Evolutionary conservation across 2,329 filamentous ascomycete genomes (phyloP), one percentile per base, ranked within the genome.

Genomic region (Alternaria atra): DNA sequence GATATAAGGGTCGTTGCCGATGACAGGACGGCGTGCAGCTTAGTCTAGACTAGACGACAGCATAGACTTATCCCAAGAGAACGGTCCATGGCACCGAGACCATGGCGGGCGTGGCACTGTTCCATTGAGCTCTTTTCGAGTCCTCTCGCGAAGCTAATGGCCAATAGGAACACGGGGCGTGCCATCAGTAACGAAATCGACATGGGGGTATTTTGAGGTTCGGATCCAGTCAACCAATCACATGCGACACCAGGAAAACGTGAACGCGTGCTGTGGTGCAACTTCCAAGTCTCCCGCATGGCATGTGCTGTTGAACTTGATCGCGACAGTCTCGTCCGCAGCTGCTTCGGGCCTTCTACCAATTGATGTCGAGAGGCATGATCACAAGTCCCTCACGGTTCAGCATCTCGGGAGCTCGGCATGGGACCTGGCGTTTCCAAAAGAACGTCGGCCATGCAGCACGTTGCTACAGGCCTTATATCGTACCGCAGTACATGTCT

Each of bases 221-320:
- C 34, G 34, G 30, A 42, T 13, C 3, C 23, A 8, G 23, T 32
- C 37, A 13, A 48, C 68, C 68, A 69, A 72, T 72, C 60, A 70
- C 48, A 50, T 30, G 52, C 48, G 37, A 34, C 30, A 29, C 46
- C 32, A 17, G 13, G 46, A 48, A 50, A 60, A 62, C 62, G 57
- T 61, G 64, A 69, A 64, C 57, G 63, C 69, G 66, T 67, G 65
- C 56, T 55, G 53, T 63, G 64, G 64, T 67, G 60, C 60, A 46
- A 62, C 44, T 39, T 51, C 55, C 52, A 42, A 50, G 58, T 58
- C 47, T 60, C 52, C 54, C 66, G 55, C 40, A 57, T 58, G 66
- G 55, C 68, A 60, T 64, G 39, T 52, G 37, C 52, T 63, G 57
- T 63, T 63, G 64, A 66, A 58, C 60, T 60, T 54, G 56, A 39